Percentiles rank a stretch among this genome's conserved stretches.
Evolutionary conservation across 352 stramenopile genomes (phyloP).

Genomic region (Globisporangium canariense): DNA sequence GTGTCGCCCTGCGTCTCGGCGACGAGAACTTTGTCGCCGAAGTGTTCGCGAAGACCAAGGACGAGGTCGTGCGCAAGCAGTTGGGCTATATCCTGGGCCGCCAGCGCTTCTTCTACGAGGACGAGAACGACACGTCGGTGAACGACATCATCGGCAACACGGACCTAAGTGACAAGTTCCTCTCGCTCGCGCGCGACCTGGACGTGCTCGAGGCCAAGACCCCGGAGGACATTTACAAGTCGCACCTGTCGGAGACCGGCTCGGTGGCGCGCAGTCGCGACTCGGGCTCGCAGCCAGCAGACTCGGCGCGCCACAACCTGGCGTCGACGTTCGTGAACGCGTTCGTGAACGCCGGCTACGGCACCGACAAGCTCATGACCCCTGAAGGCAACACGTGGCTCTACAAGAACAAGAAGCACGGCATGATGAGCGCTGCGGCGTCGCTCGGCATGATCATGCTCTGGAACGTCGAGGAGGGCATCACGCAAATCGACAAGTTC

Average conservation of each 20-base stretch:
- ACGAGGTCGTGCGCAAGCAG: slow-evolving; percentile 77
- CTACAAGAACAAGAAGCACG: slow-evolving; percentile 99
- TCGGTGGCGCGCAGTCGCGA: slow-evolving; percentile 70
- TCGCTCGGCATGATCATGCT: slow-evolving; percentile 98
- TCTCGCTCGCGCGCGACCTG: slow-evolving; percentile 95
- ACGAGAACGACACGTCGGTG: slow-evolving; percentile 87
- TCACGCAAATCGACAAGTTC: slow-evolving; percentile 99
- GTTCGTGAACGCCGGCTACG: slow-evolving; percentile 98
- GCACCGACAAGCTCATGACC: slow-evolving; percentile 95
- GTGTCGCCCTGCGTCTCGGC: slow-evolving; percentile 94
- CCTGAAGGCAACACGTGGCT: slow-evolving; percentile 96
- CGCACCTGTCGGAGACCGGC: slow-evolving; percentile 96
- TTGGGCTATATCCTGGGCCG: slow-evolving; percentile 96
- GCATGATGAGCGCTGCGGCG: slow-evolving; percentile 97
- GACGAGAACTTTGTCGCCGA: slow-evolving; percentile 75
- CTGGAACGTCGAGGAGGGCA: slow-evolving; percentile 99
- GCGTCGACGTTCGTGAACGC: slow-evolving; percentile 99
- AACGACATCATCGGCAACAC: slow-evolving; percentile 98
- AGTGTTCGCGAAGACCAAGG: slow-evolving; percentile 74
- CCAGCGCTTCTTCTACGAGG: slow-evolving; percentile 93
- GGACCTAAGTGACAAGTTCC: slow-evolving; percentile 95
- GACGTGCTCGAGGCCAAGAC: slow-evolving; percentile 97
- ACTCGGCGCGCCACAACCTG: slow-evolving; percentile 98
- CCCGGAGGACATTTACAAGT: slow-evolving; percentile 99
- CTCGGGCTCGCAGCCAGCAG: slow-evolving; percentile 78